These are phyloP conservation scores for Penicillium turbatum DNA, from an alignment of 495 filamentous ascomycete species.

Conservation along the genomic window DNA sequence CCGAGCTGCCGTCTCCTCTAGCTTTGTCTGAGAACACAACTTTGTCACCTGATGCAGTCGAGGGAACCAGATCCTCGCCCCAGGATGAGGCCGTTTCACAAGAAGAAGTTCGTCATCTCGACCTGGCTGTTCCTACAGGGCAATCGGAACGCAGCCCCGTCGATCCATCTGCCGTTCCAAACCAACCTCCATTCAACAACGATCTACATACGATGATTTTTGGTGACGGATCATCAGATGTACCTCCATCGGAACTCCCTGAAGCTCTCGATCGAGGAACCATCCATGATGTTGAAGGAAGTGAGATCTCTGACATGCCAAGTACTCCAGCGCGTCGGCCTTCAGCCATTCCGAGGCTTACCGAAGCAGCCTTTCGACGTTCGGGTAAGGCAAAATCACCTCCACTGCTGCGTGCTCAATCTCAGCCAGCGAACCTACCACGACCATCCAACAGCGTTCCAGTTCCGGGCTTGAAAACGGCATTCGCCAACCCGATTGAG, in stretches of 20 bases:
- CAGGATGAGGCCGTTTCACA: slow-evolving; percentile 27
- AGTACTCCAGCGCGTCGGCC: slow-evolving; percentile 27
- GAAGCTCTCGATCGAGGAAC: not conserved
- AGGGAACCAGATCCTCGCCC: slow-evolving; percentile 16
- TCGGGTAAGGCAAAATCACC: slow-evolving; percentile 51
- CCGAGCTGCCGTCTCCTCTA: slow-evolving; percentile 13
- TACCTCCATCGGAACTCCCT: slow-evolving; percentile 8
- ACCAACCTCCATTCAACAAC: not conserved
- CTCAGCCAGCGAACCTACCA: slow-evolving; percentile 55
- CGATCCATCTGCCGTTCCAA: slow-evolving; percentile 7
- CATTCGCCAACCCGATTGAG: slow-evolving; percentile 12
- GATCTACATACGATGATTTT: slow-evolving; percentile 13
- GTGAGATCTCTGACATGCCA: slow-evolving; percentile 4
- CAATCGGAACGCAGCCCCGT: slow-evolving; percentile 25
- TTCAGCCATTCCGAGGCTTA: slow-evolving; percentile 51
- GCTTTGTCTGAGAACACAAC: slow-evolving; percentile 9
- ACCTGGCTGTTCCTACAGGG: slow-evolving; percentile 58
- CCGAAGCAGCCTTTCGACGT: slow-evolving; percentile 40
- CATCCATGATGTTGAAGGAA: slow-evolving; percentile 3
- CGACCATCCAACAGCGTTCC: slow-evolving; percentile 18
- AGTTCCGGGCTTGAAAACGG: slow-evolving; percentile 19
- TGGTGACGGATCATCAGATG: slow-evolving; percentile 2
- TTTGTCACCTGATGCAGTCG: slow-evolving; percentile 13
- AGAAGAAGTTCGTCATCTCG: slow-evolving; percentile 63
- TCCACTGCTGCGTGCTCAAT: slow-evolving; percentile 63